Evolutionary conservation across 352 stramenopile genomes (phyloP).

Genomic region (Phytophthora palmivora): DNA sequence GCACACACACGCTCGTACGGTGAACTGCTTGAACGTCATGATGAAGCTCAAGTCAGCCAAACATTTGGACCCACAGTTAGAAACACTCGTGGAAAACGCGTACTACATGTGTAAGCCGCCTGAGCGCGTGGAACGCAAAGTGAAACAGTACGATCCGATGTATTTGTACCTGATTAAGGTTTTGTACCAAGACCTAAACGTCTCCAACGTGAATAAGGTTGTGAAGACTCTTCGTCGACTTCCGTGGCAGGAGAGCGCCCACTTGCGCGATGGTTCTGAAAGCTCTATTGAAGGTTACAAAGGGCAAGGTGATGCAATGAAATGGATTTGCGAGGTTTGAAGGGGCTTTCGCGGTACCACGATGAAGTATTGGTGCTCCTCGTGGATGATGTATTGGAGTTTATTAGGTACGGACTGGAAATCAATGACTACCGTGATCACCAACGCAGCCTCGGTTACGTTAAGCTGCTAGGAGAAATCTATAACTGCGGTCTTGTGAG

Average conservation of each 20-base stretch:
- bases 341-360: constrained; percentile 86
- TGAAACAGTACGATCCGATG: constrained; percentile 91
- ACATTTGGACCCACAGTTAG: constrained; percentile 85
- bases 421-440: constrained; percentile 92
- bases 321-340: constrained; percentile 90
- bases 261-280: constrained; percentile 87
- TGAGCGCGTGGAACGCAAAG: constrained; percentile 74
- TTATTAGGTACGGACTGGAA: constrained; percentile 92
- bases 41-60: constrained; percentile 96
- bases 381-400: constrained; percentile 94
- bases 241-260: constrained; percentile 83
- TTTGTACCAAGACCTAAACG: constrained; percentile 87
- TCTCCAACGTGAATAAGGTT: constrained; percentile 89
- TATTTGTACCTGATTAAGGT: constrained; percentile 92
- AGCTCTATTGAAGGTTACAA: constrained; percentile 93
- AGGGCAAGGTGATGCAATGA: constrained; percentile 89
- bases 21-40: constrained; percentile 94
- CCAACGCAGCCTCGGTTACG: constrained; percentile 93
- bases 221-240: constrained; percentile 95
- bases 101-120: constrained; percentile 94
- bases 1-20: constrained; percentile 92
- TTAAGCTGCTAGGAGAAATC: constrained; percentile 94
- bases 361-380: constrained; percentile 91
- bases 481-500: constrained; percentile 93
- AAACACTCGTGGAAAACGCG: constrained; percentile 92